Conservation (phyloP, 2,329 filamentous ascomycete genomes). For the Talaromyces pinophilus region DNA sequence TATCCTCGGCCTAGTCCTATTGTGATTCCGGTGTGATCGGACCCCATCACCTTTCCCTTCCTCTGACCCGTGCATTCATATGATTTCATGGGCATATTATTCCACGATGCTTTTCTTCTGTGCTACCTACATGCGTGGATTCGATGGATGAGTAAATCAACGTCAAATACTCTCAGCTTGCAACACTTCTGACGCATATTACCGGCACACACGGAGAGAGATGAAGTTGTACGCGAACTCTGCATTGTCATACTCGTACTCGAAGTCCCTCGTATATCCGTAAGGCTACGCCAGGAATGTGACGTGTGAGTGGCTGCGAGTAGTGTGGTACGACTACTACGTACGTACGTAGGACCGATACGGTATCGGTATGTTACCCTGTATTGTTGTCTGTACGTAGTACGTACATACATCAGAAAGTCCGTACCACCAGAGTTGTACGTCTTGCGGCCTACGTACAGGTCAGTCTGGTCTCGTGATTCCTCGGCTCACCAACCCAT, state of each 20-base stretch:
- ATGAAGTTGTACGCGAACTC: not conserved
- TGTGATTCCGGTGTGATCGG: constrained; percentile 11
- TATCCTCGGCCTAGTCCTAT: not conserved
- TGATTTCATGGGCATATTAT: not conserved
- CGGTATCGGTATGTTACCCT: constrained; percentile 1
- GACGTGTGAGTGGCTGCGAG: constrained; percentile 7
- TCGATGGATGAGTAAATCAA: not conserved
- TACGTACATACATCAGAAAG: not conserved
- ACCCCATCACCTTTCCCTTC: constrained; percentile 5
- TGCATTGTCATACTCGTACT: not conserved
- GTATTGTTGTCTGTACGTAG: not conserved
- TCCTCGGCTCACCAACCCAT: constrained; percentile 11
- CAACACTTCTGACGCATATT: not conserved
- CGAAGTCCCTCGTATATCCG: not conserved
- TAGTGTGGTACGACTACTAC: not conserved
- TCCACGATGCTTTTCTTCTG: not conserved
- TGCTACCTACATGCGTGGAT: not conserved
- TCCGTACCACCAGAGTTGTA: not conserved
- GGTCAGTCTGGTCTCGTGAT: constrained; percentile 12
- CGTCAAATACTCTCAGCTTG: not conserved
- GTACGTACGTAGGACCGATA: not conserved
- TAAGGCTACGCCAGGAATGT: constrained; percentile 12
- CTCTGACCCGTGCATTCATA: not conserved
- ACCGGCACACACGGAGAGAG: not conserved
- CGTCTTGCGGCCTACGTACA: not conserved